These are phyloP conservation scores for Oxytropis ochrocephala DNA, from an alignment of 306 rosid species.

Conservation along the genomic window DNA sequence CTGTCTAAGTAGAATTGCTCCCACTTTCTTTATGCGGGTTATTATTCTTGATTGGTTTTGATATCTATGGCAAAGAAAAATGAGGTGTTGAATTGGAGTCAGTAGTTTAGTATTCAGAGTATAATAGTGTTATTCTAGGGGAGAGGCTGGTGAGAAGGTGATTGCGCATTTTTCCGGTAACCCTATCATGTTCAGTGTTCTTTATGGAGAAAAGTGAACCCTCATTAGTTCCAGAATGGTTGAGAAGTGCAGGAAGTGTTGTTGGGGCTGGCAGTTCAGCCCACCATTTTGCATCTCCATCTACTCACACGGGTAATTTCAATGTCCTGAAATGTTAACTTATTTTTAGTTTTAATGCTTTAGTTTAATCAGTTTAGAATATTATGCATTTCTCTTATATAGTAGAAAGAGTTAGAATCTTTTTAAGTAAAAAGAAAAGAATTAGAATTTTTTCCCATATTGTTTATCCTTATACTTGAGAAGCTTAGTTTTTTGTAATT, in stretches of 20 bases:
- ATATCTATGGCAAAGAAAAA: not conserved
- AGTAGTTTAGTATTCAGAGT: not conserved
- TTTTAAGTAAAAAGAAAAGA: too few species aligned
- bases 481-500: not conserved
- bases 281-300: constrained; percentile 69
- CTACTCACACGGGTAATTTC: constrained; percentile 65
- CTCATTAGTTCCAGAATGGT: constrained; percentile 98
- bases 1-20: not conserved
- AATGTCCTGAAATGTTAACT: not conserved
- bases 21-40: not conserved
- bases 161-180: constrained; percentile 22
- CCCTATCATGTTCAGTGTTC: constrained; percentile 86
- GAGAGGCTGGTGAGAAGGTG: constrained; percentile 47
- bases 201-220: constrained; percentile 99
- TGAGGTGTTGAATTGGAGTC: not conserved
- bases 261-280: constrained; percentile 82
- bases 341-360: constrained; percentile 3
- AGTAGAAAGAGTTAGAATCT: not conserved
- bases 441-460: not conserved
- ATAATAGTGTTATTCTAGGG: constrained; percentile 22
- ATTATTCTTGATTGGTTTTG: not conserved
- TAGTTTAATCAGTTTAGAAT: not conserved
- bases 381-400: not conserved
- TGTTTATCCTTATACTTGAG: not conserved
- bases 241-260: constrained; percentile 85